Base-by-base conservation (phyloP, 306 rosid genomes). In the Amphicarpaea edgeworthii region DNA sequence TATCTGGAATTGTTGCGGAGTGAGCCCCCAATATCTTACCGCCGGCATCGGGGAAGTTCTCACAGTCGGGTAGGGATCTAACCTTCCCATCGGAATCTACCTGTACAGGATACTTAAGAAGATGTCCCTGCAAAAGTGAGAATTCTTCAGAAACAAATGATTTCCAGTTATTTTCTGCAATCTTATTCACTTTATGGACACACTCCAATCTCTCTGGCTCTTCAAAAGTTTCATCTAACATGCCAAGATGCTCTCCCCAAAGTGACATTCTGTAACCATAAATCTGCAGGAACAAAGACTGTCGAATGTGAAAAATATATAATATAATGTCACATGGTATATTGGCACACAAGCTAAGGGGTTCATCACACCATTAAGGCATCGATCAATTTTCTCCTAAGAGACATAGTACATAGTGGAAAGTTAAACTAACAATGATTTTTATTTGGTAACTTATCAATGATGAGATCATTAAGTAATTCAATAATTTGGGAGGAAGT, bases 211-310 rank as follows among this genome's bases (percentile, higher is more conserved):
- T 89, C 81, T 73, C 91, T 3, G 99, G 90, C 62, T 92, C 93
- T 68, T 83, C 50, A 46, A 88, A 92, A 75, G 81, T 58, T 16
- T 79, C 32, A 28, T 86, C 89, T 41, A 83, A 20, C 83, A 6
- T 24, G 43, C 79, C 99, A 34, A 96, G 93, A 86, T 96, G 99
- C 80, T 96, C 98, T 2, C 83, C 77, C 99, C 98, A 92, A 43
- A 96, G 85, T 12, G 99, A 96, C 93, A 77, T 90, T 86, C 99
- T 84, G 77, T 92, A 90, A 53, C 99, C 99, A 76, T 89, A 96
- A 43, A 96, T 80, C 99, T 96, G 87, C 82, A 77, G 20, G 64
- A 72, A 67, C 32, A 49, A 24, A 76, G 71, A 28, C 21, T n/a
- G 42, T n/a, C 26, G 0, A 32, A 43, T 74, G 24, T 23, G 61